Conservation (phyloP, 306 rosid genomes). For the Leucaena leucocephala region DNA sequence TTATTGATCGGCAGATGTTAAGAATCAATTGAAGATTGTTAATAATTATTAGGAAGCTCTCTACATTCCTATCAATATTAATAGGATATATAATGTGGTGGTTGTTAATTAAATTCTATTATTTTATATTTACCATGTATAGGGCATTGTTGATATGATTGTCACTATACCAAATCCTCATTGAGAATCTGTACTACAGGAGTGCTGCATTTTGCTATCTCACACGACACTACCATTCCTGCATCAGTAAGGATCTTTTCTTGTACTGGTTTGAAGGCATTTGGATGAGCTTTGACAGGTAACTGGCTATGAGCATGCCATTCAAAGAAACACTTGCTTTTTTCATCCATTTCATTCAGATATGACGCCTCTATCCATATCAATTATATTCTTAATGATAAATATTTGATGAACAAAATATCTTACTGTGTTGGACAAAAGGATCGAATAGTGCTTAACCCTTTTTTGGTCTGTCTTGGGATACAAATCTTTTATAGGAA, state of each 20-base stretch:
- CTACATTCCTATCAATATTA: background rate
- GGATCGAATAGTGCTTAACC: slow-evolving; percentile 13
- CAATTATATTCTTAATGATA: slow-evolving; percentile 6
- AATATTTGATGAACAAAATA: slow-evolving; percentile 26
- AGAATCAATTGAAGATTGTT: background rate
- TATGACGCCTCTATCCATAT: background rate
- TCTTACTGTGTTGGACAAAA: slow-evolving; percentile 10
- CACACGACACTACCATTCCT: slow-evolving; percentile 58
- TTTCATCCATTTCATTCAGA: slow-evolving; percentile 10
- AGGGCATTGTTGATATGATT: slow-evolving; percentile 6
- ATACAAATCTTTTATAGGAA: background rate
- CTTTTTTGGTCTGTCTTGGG: background rate
- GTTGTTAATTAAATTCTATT: background rate
- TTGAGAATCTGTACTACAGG: slow-evolving; percentile 54
- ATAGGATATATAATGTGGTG: background rate
- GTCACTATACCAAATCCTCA: slow-evolving; percentile 33
- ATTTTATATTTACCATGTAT: background rate
- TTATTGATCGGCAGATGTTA: slow-evolving; percentile 1
- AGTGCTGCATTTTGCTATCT: slow-evolving; percentile 77
- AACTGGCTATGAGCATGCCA: slow-evolving; percentile 24
- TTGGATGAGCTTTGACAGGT: slow-evolving; percentile 78
- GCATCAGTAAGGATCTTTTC: slow-evolving; percentile 63
- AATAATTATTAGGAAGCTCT: background rate
- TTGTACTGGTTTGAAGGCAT: slow-evolving; percentile 88
- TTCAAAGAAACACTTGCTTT: slow-evolving; percentile 22